Evolutionary conservation across 257 asterid genomes (phyloP), one percentile per base, ranked within the genome.

Genomic region (Petunia secreta): DNA sequence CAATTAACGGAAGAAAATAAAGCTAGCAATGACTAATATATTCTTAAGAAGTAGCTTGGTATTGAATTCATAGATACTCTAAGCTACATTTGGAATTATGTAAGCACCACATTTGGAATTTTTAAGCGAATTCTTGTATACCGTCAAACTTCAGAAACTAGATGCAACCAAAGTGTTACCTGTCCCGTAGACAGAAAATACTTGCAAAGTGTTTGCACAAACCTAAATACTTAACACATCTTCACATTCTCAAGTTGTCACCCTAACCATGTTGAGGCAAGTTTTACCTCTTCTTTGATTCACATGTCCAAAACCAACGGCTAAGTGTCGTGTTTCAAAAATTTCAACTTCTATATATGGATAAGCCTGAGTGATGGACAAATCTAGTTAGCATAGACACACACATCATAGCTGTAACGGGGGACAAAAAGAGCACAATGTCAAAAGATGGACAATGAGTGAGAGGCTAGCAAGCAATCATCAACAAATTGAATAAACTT

Each of bases 401-500:
- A 75, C 85, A 64, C 55, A 75, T 36, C 50, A 83, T 89, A 89
- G 92, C 91, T 89, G 90, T 86, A 85, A 82, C 11, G 39, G 46
- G 50, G 73, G 79, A 43, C 74, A 67, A 66, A 73, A 79, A 36
- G 84, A 57, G 75, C 80, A 74, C 62, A 78, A 55, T 85, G 85
- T 85, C 84, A 85, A 86, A 79, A 81, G 87, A 82, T 71, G 85
- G 60, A 79, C 71, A 77, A 84, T 62, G 39, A 84, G 54, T 63
- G 79, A 79, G 80, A 83, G 67, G 78, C 84, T 62, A 63, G 62
- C 38, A 15, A 66, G 83, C 89, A 89, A 90, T 91, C 91, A 91
- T 91, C 82, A 75, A 89, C 75, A 83, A 15, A 87, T 91, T 91
- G 92, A 91, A 90, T 78, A 87, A 83, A 88, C 83, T 83, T 85